Percentiles rank a stretch among this genome's conserved stretches.
Conservation (phyloP, 192 early-diverging fungal species). For the Backusella sp. region DNA sequence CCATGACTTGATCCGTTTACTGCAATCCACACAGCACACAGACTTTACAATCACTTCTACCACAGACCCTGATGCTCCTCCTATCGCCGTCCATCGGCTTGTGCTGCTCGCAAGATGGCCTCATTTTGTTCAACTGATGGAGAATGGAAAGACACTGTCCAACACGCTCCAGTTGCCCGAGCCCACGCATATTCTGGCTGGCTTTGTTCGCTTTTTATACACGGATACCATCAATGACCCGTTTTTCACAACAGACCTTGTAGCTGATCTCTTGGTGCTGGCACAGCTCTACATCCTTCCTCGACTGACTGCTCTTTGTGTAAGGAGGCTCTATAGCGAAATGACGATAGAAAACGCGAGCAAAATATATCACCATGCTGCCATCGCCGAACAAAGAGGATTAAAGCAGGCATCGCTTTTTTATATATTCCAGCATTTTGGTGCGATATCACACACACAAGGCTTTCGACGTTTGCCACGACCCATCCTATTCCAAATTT, state of each 20-base stretch:
- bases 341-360: conserved; percentile 55
- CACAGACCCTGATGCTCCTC: conserved; percentile 25
- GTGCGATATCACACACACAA: conserved; percentile 52
- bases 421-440: conserved; percentile 61
- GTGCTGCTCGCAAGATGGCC: conserved; percentile 64
- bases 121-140: conserved; percentile 52
- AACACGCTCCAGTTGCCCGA: conserved; percentile 51
- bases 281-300: conserved; percentile 58
- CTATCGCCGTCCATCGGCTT: conserved; percentile 54
- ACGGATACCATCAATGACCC: conserved; percentile 49
- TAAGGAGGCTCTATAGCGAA: conserved; percentile 40
- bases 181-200: conserved; percentile 44
- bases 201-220: conserved; percentile 58
- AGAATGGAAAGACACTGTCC: conserved; percentile 43
- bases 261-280: conserved; percentile 57
- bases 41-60: conserved; percentile 51
- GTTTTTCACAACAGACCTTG: conserved; percentile 31
- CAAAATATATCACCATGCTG: conserved; percentile 54
- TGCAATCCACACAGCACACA: conserved; percentile 27
- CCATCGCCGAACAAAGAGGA: conserved; percentile 47
- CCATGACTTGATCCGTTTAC: conserved; percentile 42
- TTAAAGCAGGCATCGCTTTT: conserved; percentile 48
- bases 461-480: conserved; percentile 54
- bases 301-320: conserved; percentile 51
- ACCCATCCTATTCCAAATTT: conserved; percentile 56